Evolutionary conservation across 2,329 filamentous ascomycete species (phyloP).

Genomic region (Fusarium sp.): DNA sequence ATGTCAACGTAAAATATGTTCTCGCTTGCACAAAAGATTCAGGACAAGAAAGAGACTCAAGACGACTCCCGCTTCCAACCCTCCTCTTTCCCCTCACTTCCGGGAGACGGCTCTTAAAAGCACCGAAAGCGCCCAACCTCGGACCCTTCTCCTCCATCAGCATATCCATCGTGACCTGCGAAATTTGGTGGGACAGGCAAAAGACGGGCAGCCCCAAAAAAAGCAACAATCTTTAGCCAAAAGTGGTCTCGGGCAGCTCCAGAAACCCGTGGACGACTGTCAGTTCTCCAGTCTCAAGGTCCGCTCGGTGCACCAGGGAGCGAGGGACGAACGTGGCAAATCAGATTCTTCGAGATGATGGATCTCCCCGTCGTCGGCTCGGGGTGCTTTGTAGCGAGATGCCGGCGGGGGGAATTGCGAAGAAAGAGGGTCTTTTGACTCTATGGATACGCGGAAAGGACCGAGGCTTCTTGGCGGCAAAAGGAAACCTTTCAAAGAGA

Average conservation of each 20-base stretch:
- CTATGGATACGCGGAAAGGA: not conserved
- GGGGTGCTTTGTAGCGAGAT: conserved; percentile 40
- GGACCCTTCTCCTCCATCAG: conserved; percentile 23
- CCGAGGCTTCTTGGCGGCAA: not conserved
- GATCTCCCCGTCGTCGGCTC: conserved; percentile 23
- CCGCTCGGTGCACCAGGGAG: conserved; percentile 18
- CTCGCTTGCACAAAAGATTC: not conserved
- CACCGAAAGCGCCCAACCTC: conserved; percentile 21
- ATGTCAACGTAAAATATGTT: not conserved
- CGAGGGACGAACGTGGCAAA: conserved; percentile 6
- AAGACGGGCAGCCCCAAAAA: not conserved
- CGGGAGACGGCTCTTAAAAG: conserved; percentile 35
- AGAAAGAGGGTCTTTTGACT: conserved; percentile 3
- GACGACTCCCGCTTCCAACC: not conserved
- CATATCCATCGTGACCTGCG: conserved; percentile 34
- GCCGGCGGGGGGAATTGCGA: conserved; percentile 32
- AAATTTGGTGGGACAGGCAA: conserved; percentile 24
- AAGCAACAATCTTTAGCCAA: conserved; percentile 2
- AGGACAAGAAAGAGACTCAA: not conserved
- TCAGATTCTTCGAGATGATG: conserved; percentile 15
- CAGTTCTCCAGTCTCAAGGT: conserved; percentile 5
- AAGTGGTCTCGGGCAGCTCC: conserved; percentile 2
- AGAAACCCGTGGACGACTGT: not conserved
- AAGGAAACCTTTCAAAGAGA: not conserved
- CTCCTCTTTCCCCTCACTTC: conserved; percentile 26